phyloP scores from a whole-genome alignment of 2,329 filamentous ascomycete genomes.

The Fusarium brachygibbosum region DNA sequence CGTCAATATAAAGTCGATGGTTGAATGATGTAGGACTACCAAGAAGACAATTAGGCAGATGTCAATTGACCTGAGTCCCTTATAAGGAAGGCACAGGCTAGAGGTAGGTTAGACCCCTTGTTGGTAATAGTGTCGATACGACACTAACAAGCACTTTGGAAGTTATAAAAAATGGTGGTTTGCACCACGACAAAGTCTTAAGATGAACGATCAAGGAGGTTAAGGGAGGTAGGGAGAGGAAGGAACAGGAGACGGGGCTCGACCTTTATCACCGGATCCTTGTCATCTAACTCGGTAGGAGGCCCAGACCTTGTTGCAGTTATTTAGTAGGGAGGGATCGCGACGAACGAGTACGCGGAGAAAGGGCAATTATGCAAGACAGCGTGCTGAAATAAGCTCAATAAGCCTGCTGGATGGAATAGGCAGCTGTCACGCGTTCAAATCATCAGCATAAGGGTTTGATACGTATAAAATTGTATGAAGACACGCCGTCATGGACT shows the following conservation, averaged over 20 bases:
- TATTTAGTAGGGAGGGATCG: neutral
- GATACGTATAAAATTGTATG: neutral
- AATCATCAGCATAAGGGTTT: neutral
- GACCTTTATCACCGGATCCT: constrained; percentile 1
- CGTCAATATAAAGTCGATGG: constrained; percentile 5
- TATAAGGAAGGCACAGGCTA: constrained; percentile 10
- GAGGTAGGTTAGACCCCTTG: neutral
- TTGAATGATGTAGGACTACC: constrained; percentile 1
- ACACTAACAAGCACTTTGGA: constrained; percentile 20
- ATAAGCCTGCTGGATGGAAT: neutral
- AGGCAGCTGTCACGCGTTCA: neutral
- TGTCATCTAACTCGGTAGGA: neutral
- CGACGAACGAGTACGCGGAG: constrained; percentile 4
- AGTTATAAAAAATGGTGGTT: constrained; percentile 1
- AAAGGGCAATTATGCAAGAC: neutral
- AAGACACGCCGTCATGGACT: constrained; percentile 19
- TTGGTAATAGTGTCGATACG: constrained; percentile 26
- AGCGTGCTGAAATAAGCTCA: neutral
- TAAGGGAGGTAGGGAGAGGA: neutral
- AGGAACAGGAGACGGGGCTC: neutral
- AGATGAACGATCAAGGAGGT: constrained; percentile 14
- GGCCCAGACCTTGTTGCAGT: neutral
- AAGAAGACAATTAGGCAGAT: constrained; percentile 10
- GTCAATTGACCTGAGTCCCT: constrained; percentile 4
- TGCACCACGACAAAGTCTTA: constrained; percentile 11